These are phyloP conservation scores for Amanita exitialis DNA, from an alignment of 768 basidiomycete genomes.

Conservation along the genomic window DNA sequence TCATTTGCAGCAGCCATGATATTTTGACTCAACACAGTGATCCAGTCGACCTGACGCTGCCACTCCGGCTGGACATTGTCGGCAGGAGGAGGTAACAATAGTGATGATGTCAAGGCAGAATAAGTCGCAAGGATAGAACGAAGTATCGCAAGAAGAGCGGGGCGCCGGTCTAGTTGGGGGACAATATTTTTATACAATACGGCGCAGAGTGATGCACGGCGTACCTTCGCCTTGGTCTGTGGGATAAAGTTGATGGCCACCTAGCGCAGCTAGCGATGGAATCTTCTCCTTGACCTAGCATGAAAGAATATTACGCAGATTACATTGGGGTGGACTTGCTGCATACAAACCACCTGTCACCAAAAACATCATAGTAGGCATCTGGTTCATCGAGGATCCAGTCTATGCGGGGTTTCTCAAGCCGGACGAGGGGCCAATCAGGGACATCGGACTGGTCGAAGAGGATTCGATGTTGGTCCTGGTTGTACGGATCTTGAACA, in stretches of 20 bases:
- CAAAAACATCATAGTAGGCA: slow-evolving; percentile 68
- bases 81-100: slow-evolving; percentile 53
- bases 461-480: slow-evolving; percentile 53
- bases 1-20: slow-evolving; percentile 88
- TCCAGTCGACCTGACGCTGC: slow-evolving; percentile 73
- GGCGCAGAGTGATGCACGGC: not conserved
- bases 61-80: slow-evolving; percentile 50
- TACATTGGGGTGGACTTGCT: slow-evolving; percentile 8
- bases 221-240: slow-evolving; percentile 58
- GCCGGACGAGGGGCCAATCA: slow-evolving; percentile 62
- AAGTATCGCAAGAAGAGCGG: slow-evolving; percentile 61
- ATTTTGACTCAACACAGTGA: slow-evolving; percentile 72
- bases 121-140: slow-evolving; percentile 75
- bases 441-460: slow-evolving; percentile 67
- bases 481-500: slow-evolving; percentile 27
- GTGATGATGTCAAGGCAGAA: slow-evolving; percentile 59
- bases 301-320: slow-evolving; percentile 5
- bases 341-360: slow-evolving; percentile 86
- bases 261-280: slow-evolving; percentile 72
- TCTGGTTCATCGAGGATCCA: slow-evolving; percentile 83
- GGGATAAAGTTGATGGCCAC: slow-evolving; percentile 75
- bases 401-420: slow-evolving; percentile 83
- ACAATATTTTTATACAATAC: not conserved
- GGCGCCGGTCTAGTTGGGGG: slow-evolving; percentile 52
- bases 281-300: slow-evolving; percentile 72